These are phyloP conservation scores for Nissolia schottii DNA, from an alignment of 306 rosid genomes.

Conservation along the genomic window DNA sequence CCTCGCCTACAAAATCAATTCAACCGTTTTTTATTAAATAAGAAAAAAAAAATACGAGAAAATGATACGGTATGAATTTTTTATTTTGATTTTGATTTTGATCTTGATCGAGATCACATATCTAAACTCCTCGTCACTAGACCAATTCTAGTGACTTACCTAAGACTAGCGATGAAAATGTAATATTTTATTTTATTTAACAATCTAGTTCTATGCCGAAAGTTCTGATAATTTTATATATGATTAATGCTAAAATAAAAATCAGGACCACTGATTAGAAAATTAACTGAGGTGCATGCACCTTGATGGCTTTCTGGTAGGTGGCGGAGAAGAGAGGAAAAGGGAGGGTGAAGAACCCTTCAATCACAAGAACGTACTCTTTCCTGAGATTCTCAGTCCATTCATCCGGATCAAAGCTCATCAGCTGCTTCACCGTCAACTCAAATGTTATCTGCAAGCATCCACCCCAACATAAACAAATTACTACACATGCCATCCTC, in stretches of 20 bases:
- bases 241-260: background rate
- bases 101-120: too few relatives aligned
- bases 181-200: too few relatives aligned
- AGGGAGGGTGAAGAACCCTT: conserved; percentile 89
- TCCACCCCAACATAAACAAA: background rate
- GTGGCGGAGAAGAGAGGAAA: conserved; percentile 75
- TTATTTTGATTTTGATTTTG: too few relatives aligned
- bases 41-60: background rate
- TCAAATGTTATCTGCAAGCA: conserved; percentile 81
- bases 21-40: background rate
- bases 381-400: conserved; percentile 84
- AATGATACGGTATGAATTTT: too few relatives aligned
- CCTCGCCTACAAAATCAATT: conserved; percentile 53
- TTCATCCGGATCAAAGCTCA: conserved; percentile 94
- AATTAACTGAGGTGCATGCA: conserved; percentile 19
- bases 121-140: too few relatives aligned
- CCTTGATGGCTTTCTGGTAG: conserved; percentile 82
- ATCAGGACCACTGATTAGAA: background rate
- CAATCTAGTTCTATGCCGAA: too few relatives aligned
- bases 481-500: background rate
- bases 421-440: conserved; percentile 88
- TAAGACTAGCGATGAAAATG: too few relatives aligned
- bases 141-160: too few relatives aligned
- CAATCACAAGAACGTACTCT: conserved; percentile 80
- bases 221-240: too few relatives aligned